These are phyloP conservation scores for Lanmaoa pseudosensibilis DNA, from an alignment of 768 basidiomycete genomes.

Conservation along the genomic window DNA sequence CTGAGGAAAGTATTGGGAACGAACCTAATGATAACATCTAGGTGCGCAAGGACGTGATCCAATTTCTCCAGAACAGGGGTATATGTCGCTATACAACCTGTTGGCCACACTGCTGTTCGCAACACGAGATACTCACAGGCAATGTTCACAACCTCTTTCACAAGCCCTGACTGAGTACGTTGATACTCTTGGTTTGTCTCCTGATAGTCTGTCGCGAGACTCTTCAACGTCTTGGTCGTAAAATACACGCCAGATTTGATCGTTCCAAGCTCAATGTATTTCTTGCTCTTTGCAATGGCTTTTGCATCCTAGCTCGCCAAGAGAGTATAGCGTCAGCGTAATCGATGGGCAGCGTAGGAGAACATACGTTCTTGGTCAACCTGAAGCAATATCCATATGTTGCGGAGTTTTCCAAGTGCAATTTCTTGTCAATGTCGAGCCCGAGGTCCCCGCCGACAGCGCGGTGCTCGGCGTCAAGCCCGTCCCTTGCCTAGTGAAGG, in stretches of 20 bases:
- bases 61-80: conserved; percentile 82
- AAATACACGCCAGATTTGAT: conserved; percentile 88
- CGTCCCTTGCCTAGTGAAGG: conserved; percentile 58
- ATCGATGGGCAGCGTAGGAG: neutral
- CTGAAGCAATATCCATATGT: conserved; percentile 92
- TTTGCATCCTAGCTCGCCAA: conserved; percentile 68
- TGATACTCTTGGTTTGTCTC: conserved; percentile 70
- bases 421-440: conserved; percentile 89
- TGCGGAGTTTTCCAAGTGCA: conserved; percentile 90
- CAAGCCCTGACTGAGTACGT: conserved; percentile 74
- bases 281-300: conserved; percentile 56
- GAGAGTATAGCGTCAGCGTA: neutral
- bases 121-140: conserved; percentile 58
- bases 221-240: conserved; percentile 73
- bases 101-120: neutral
- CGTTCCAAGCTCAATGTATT: conserved; percentile 82
- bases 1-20: neutral
- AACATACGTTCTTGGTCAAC: conserved; percentile 81
- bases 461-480: conserved; percentile 79
- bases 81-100: conserved; percentile 71
- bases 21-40: conserved; percentile 90
- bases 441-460: conserved; percentile 66
- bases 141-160: conserved; percentile 90
- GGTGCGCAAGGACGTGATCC: conserved; percentile 80
- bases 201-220: conserved; percentile 67